Conservation (phyloP, 2,329 filamentous ascomycete species). For the Pyrenophora graminea region DNA sequence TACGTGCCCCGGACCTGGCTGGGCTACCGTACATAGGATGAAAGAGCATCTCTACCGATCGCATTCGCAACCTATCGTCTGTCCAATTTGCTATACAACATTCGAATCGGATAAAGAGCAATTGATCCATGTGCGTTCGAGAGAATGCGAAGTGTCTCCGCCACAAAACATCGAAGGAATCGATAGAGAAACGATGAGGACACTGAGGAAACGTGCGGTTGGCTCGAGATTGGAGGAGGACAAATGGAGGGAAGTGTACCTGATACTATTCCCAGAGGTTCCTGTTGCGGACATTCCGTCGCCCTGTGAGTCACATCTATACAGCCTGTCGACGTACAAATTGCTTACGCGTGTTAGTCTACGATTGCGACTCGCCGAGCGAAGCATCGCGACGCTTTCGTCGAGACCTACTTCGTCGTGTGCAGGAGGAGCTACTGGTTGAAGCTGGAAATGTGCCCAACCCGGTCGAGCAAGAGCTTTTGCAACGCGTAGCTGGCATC, state of each 20-base stretch:
- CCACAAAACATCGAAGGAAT: conserved; percentile 45
- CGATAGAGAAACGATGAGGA: conserved; percentile 43
- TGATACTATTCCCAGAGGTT: conserved; percentile 44
- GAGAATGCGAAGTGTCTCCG: conserved; percentile 27
- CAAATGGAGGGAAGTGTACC: conserved; percentile 48
- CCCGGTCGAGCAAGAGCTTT: conserved; percentile 32
- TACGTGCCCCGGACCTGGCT: conserved; percentile 46
- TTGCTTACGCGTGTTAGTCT: conserved; percentile 33
- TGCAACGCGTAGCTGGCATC: conserved; percentile 33
- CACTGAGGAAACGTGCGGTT: conserved; percentile 43
- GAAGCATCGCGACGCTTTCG: conserved; percentile 37
- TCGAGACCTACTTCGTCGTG: conserved; percentile 39
- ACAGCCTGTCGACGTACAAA: too few relatives aligned
- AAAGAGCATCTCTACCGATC: conserved; percentile 51
- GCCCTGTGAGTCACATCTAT: conserved; percentile 38
- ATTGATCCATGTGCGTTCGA: conserved; percentile 38
- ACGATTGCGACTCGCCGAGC: conserved; percentile 35
- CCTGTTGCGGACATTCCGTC: conserved; percentile 36
- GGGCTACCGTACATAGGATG: conserved; percentile 48
- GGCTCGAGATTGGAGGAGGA: conserved; percentile 38
- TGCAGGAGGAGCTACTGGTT: conserved; percentile 38
- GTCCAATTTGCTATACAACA: conserved; percentile 45
- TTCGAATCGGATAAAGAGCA: conserved; percentile 43
- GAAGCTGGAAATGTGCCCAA: conserved; percentile 27
- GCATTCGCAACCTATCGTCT: conserved; percentile 46